A percentile compares a stretch with the other conserved stretches of the same genome.
These are phyloP conservation scores for Oropetium thomaeum DNA, from an alignment of 176 grass and related monocot species.

Conservation along the genomic window DNA sequence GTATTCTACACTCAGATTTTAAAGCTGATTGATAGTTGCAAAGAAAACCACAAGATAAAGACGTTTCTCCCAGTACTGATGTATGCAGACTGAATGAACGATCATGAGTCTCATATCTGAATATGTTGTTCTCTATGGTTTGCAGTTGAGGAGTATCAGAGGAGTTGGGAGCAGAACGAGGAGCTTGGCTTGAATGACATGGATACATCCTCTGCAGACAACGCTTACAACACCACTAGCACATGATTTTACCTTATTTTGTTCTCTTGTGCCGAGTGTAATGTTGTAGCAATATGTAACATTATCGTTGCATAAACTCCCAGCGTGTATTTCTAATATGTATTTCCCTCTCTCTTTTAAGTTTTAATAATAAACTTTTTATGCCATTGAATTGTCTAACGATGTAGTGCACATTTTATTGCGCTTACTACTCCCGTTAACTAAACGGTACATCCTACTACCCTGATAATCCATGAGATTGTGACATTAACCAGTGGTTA, in stretches of 20 bases:
- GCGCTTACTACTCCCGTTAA: no score
- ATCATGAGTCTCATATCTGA: neutral
- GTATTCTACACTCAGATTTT: neutral
- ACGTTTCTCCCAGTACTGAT: neutral
- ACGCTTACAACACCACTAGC: constrained; percentile 53
- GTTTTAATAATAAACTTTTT: neutral
- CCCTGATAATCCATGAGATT: no score
- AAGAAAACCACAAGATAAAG: neutral
- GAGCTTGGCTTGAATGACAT: constrained; percentile 95
- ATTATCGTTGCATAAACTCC: neutral
- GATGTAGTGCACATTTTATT: neutral
- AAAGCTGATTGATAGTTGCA: neutral
- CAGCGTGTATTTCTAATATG: neutral
- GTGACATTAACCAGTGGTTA: no score
- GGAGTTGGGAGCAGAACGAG: constrained; percentile 92
- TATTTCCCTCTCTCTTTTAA: neutral
- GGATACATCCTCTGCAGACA: constrained; percentile 84
- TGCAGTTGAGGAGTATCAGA: constrained; percentile 80
- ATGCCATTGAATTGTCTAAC: neutral
- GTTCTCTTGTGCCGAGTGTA: neutral
- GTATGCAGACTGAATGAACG: neutral
- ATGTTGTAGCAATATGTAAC: constrained; percentile 7
- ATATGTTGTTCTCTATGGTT: constrained; percentile 15
- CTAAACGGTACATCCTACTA: no score
- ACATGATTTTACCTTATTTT: constrained; percentile 11